Percentiles rank a stretch among this genome's conserved stretches.
Evolutionary conservation across 345 rosid species (phyloP).

Genomic region (Noccaea bulbosa): DNA sequence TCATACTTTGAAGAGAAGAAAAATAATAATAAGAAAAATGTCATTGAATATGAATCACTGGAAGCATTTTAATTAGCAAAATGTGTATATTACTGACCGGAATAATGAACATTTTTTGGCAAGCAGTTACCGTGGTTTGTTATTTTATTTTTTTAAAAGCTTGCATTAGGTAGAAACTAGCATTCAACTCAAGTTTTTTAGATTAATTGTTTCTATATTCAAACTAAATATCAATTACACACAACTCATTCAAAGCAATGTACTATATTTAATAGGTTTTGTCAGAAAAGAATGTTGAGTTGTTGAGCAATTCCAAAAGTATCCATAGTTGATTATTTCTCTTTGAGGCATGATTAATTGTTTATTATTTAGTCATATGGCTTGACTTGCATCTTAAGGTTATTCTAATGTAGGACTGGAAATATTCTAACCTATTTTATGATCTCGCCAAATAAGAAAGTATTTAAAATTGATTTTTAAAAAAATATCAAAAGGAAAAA

Average conservation of each 20-base stretch:
- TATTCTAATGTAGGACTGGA: too few relatives aligned
- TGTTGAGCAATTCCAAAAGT: conserved; percentile 20
- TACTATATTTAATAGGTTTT: background rate
- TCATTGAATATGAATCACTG: background rate
- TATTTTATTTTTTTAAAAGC: background rate
- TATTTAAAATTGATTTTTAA: too few relatives aligned
- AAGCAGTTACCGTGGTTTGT: background rate
- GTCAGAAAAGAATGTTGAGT: background rate
- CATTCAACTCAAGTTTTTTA: background rate
- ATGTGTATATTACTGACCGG: background rate
- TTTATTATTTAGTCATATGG: background rate
- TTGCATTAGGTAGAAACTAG: background rate
- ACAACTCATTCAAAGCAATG: conserved; percentile 23
- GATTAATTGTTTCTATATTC: background rate
- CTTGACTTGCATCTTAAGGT: too few relatives aligned
- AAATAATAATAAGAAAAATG: background rate
- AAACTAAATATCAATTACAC: background rate
- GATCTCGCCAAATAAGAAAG: too few relatives aligned
- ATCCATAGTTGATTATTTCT: conserved; percentile 13
- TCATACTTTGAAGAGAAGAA: background rate
- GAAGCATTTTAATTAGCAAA: background rate
- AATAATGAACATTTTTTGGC: background rate
- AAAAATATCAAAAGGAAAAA: too few relatives aligned
- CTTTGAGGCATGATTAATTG: background rate
- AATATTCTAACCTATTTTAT: too few relatives aligned